Evolutionary conservation across 2,329 filamentous ascomycete species (phyloP), one percentile per base, ranked within the genome.

Genomic region (Cercospora zeae-maydis): DNA sequence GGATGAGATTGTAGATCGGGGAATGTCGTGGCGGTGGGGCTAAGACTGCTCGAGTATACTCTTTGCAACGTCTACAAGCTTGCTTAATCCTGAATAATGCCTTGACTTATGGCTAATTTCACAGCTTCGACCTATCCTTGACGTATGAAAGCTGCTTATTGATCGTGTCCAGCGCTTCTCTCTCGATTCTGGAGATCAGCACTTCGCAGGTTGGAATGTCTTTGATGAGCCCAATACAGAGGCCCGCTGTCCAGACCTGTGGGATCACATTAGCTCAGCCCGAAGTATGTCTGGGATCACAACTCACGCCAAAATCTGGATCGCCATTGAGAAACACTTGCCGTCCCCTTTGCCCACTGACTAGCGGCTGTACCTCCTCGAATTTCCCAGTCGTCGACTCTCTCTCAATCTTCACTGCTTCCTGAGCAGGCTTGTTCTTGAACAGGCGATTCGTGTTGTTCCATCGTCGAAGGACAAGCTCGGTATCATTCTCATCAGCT

Each of bases 241-340:
- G 92, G 8, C 93, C 93, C 7, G 93, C 92, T n/a, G 93, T 97
- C 93, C 93, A 98, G 30, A 97, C 90, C 89, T 93, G 70, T 31
- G 6, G 4, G 11, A 19, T 19, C 5, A 3, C 13, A 11, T 54
- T 31, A 47, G 30, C 92, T 3, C 11, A 47, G n/a, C 10, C n/a
- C 37, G 13, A 13, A 8, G 14, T 3, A 39, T 8, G 5, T 39
- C 2, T 0, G 11, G 13, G 4, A 42, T 16, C 7, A 19, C 5
- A 52, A 86, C 88, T 81, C 82, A 92, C 92, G 58, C 93, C 93
- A 75, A 86, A 90, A 72, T 98, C 89, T 56, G 90, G 85, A 74
- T 98, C 93, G n/a, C 93, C 93, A 66, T 92, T 96, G 67, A 92
- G 74, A 77, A 96, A 97, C 6, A 97, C 93, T 81, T 96, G 84